These are phyloP conservation scores for Paspalum vaginatum DNA, from an alignment of 176 grass and related monocot species.

Conservation along the genomic window DNA sequence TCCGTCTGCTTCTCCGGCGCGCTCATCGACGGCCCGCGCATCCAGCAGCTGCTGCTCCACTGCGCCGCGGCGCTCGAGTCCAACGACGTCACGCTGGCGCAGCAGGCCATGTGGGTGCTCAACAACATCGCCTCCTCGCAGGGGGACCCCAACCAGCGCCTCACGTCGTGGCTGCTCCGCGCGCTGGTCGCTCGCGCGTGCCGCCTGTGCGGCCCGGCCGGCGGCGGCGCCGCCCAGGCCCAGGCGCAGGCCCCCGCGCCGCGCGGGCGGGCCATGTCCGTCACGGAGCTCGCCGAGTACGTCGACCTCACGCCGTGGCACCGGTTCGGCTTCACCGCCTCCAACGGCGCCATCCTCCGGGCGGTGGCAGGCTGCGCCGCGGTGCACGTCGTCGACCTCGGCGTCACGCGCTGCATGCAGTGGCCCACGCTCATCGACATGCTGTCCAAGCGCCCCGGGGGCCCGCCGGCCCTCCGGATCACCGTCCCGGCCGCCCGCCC, in stretches of 20 bases:
- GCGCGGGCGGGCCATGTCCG: slow-evolving; percentile 56
- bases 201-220: slow-evolving; percentile 50
- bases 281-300: slow-evolving; percentile 82
- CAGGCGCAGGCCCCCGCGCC: not conserved
- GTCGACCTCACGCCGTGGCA: slow-evolving; percentile 91
- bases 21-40: slow-evolving; percentile 64
- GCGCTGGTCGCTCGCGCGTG: slow-evolving; percentile 78
- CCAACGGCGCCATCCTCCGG: slow-evolving; percentile 76
- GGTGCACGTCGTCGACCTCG: slow-evolving; percentile 82
- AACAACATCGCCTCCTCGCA: slow-evolving; percentile 94
- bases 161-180: slow-evolving; percentile 84
- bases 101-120: slow-evolving; percentile 96
- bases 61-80: slow-evolving; percentile 82
- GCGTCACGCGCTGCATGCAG: slow-evolving; percentile 96
- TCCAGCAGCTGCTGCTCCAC: slow-evolving; percentile 88
- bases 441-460: slow-evolving; percentile 63
- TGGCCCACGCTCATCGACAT: slow-evolving; percentile 91
- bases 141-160: slow-evolving; percentile 79
- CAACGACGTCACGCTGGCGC: slow-evolving; percentile 91
- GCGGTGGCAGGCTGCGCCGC: slow-evolving; percentile 53
- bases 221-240: not conserved
- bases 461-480: slow-evolving; percentile 66
- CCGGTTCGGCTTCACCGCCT: slow-evolving; percentile 82
- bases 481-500: slow-evolving; percentile 55
- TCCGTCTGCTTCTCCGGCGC: slow-evolving; percentile 49